These are phyloP conservation scores for Boletellus emodensis DNA, from an alignment of 768 basidiomycete genomes.

Conservation along the genomic window DNA sequence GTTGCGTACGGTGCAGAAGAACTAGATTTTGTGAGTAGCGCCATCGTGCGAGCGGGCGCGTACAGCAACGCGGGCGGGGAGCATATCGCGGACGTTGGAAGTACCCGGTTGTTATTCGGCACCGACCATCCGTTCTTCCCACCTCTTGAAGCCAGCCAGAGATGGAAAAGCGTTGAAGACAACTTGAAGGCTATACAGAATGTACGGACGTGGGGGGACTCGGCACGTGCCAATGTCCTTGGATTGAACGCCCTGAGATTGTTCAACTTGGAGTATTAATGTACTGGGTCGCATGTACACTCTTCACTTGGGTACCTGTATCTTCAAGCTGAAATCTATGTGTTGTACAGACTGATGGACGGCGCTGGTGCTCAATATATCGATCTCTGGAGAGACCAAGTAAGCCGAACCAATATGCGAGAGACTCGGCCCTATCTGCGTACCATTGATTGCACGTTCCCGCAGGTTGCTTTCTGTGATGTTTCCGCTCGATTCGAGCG, in stretches of 20 bases:
- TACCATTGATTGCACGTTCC: constrained; percentile 79
- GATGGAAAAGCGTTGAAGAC: constrained; percentile 83
- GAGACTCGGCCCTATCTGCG: constrained; percentile 13
- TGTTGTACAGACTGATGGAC: constrained; percentile 92
- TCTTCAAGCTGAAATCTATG: constrained; percentile 96
- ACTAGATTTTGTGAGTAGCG: constrained; percentile 70
- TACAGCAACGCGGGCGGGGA: constrained; percentile 39
- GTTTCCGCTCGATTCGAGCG: constrained; percentile 92
- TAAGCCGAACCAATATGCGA: constrained; percentile 1
- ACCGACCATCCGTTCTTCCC: constrained; percentile 94
- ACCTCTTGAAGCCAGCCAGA: constrained; percentile 60
- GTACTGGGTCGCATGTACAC: constrained; percentile 3
- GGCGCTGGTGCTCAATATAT: constrained; percentile 87
- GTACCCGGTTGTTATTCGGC: constrained; percentile 68
- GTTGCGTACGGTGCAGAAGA: constrained; percentile 90
- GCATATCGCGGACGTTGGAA: constrained; percentile 40
- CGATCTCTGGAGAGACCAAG: constrained; percentile 62
- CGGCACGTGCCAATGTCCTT: constrained; percentile 60
- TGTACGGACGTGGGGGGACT: constrained; percentile 35
- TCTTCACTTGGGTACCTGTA: constrained; percentile 58
- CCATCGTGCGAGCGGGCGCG: constrained; percentile 55
- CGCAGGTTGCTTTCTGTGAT: constrained; percentile 86
- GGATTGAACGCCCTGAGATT: constrained; percentile 72
- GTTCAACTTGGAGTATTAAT: constrained; percentile 47
- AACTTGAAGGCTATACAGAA: constrained; percentile 74